Conservation (phyloP, 23 red algal species). For the Chondrus crispus region DNA sequence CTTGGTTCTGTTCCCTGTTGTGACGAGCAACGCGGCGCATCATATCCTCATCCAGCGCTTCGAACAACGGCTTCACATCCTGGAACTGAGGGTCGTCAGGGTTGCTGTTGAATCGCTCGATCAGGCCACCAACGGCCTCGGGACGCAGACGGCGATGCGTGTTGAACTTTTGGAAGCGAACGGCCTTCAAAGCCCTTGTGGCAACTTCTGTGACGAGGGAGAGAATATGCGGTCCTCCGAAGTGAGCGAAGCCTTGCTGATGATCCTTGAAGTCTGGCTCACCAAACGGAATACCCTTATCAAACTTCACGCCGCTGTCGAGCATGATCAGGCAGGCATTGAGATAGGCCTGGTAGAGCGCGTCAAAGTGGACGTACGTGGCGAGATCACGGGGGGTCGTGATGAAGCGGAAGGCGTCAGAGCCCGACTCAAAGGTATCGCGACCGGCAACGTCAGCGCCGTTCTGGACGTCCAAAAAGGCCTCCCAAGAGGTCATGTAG, state of each 20-base stretch:
- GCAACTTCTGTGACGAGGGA: conserved; percentile 68
- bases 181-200: conserved; percentile 68
- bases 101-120: conserved; percentile 12
- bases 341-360: conserved; percentile 68
- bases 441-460: conserved; percentile 42
- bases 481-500: conserved; percentile 49
- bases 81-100: not conserved
- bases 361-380: conserved; percentile 68
- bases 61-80: not conserved
- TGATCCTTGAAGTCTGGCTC: conserved; percentile 16
- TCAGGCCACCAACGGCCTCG: conserved; percentile 33
- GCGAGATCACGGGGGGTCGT: conserved; percentile 53
- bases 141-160: conserved; percentile 58
- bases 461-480: conserved; percentile 59
- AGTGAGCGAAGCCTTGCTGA: conserved; percentile 47
- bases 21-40: not conserved
- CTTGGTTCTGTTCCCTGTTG: conserved; percentile 8
- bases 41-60: not conserved
- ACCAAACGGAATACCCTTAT: conserved; percentile 48
- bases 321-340: conserved; percentile 68
- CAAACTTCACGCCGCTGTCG: conserved; percentile 29
- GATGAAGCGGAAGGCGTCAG: conserved; percentile 37
- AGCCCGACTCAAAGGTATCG: not conserved
- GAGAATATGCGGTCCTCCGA: conserved; percentile 61
- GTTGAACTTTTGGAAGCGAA: conserved; percentile 71